Percentiles rank a stretch among this genome's conserved stretches.
phyloP scores from a whole-genome alignment of 495 filamentous ascomycete genomes.

The Penicillium pulvis region DNA sequence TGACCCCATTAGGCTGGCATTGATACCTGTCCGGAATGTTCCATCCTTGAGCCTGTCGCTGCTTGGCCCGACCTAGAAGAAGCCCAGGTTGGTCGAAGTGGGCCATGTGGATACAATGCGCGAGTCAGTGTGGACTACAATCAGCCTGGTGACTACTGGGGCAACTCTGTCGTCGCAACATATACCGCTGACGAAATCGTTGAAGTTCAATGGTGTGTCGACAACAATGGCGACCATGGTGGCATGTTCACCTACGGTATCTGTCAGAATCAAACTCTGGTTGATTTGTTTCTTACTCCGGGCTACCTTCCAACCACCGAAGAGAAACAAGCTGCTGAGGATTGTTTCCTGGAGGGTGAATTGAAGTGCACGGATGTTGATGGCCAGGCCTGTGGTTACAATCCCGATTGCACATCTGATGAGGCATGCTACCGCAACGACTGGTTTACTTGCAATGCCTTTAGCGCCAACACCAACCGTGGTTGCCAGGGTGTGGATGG shows the following conservation, averaged over 20 bases:
- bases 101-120: slow-evolving; percentile 59
- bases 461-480: slow-evolving; percentile 35
- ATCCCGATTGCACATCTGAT: slow-evolving; percentile 48
- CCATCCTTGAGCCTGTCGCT: slow-evolving; percentile 56
- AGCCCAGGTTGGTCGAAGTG: slow-evolving; percentile 52
- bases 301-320: slow-evolving; percentile 51
- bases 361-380: slow-evolving; percentile 54
- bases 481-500: slow-evolving; percentile 55
- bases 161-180: slow-evolving; percentile 42
- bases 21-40: slow-evolving; percentile 57
- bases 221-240: slow-evolving; percentile 61
- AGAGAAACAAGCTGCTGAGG: slow-evolving; percentile 58
- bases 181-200: slow-evolving; percentile 50
- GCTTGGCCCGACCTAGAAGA: slow-evolving; percentile 53
- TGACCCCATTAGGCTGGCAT: slow-evolving; percentile 39
- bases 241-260: slow-evolving; percentile 62
- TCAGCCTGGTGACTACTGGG: slow-evolving; percentile 48
- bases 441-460: slow-evolving; percentile 58
- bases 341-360: slow-evolving; percentile 53
- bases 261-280: slow-evolving; percentile 53
- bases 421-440: slow-evolving; percentile 56
- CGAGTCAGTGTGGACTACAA: slow-evolving; percentile 60
- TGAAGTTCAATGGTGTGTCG: slow-evolving; percentile 59
- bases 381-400: slow-evolving; percentile 55
- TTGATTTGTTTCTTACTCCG: slow-evolving; percentile 53